These are phyloP conservation scores for Vitis cinerea DNA, from an alignment of 164 flowering plant species.

Conservation along the genomic window DNA sequence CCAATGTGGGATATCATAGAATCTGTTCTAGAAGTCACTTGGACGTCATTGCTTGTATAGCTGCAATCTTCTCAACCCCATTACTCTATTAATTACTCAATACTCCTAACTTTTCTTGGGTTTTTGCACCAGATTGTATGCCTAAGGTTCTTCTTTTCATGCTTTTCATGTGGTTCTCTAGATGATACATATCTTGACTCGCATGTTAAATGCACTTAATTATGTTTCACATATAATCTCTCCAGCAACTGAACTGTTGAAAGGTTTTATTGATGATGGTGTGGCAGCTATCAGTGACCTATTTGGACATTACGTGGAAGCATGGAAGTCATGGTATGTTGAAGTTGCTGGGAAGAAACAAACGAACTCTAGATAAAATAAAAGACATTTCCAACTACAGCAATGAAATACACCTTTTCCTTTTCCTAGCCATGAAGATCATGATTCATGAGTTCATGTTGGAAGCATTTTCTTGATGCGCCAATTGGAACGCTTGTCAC, in stretches of 20 bases:
- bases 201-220: background rate
- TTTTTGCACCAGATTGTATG: no score
- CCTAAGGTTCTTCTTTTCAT: no score
- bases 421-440: background rate
- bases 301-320: slow-evolving; percentile 27
- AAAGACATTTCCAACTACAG: background rate
- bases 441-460: background rate
- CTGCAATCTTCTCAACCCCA: no score
- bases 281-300: slow-evolving; percentile 28
- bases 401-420: background rate
- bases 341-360: slow-evolving; percentile 15
- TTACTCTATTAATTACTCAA: no score
- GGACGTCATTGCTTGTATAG: no score
- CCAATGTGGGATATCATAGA: no score
- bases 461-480: slow-evolving; percentile 10
- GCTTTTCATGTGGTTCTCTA: no score
- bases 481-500: background rate
- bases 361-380: background rate
- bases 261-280: slow-evolving; percentile 5
- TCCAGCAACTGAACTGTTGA: slow-evolving; percentile 1
- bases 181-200: background rate
- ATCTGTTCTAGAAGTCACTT: no score
- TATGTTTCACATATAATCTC: background rate
- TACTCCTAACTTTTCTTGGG: no score
- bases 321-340: slow-evolving; percentile 32